Percentiles rank a stretch among this genome's conserved stretches.
Evolutionary conservation across 768 basidiomycete species (phyloP).

Genomic region (Hericium alpestre): DNA sequence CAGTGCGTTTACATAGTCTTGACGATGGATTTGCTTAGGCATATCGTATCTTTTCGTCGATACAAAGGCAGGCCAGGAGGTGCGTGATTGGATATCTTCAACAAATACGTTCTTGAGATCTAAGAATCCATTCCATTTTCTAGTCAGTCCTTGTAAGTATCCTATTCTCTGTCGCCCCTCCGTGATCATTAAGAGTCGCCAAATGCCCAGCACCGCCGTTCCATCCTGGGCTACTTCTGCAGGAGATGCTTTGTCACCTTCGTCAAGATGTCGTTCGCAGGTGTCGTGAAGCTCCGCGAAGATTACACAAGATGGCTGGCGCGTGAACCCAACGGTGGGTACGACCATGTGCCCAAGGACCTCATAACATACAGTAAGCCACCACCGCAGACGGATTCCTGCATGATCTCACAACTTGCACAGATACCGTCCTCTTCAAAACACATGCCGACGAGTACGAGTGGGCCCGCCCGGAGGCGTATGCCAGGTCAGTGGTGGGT

Average conservation of each 20-base stretch:
- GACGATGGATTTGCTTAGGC: not conserved
- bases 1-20: too few species aligned
- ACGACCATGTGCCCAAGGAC: constrained; percentile 21
- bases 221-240: constrained; percentile 72
- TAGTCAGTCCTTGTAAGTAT: constrained; percentile 9
- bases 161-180: not conserved
- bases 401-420: not conserved
- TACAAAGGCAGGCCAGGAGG: constrained; percentile 11
- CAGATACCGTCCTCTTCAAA: constrained; percentile 16
- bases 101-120: not conserved
- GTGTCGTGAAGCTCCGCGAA: constrained; percentile 51
- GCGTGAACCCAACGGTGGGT: constrained; percentile 38
- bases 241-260: constrained; percentile 70
- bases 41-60: constrained; percentile 13
- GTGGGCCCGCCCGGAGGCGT: constrained; percentile 10
- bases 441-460: constrained; percentile 12
- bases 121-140: not conserved
- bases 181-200: not conserved
- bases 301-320: constrained; percentile 59
- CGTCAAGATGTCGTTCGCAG: constrained; percentile 65
- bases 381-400: too few species aligned
- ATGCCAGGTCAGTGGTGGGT: constrained; percentile 5
- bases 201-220: constrained; percentile 48
- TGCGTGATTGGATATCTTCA: not conserved
- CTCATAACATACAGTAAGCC: constrained; percentile 9